phyloP scores from a whole-genome alignment of 495 filamentous ascomycete species.

The Staphylotrichum tortipilum region DNA sequence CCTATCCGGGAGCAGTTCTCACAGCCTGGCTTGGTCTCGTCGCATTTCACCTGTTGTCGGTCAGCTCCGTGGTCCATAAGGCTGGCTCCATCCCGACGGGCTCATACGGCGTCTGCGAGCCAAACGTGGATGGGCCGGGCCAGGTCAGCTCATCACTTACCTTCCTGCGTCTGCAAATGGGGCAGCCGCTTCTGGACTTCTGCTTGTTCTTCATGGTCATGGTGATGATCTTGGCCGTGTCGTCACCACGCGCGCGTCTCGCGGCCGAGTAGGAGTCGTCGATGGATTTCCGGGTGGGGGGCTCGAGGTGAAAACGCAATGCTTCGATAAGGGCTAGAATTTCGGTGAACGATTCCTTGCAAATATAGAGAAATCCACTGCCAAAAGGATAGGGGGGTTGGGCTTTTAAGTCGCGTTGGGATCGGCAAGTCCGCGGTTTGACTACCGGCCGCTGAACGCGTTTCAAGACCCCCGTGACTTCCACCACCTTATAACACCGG shows the following conservation, averaged over 20 bases:
- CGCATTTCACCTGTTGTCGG: constrained; percentile 24
- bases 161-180: constrained; percentile 25
- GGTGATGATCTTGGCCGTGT: constrained; percentile 9
- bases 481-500: no score
- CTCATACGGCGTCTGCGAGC: not conserved
- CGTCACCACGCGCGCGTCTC: not conserved
- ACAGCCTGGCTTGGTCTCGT: constrained; percentile 25
- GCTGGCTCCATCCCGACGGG: not conserved
- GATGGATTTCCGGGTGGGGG: not conserved
- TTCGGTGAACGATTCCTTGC: no score
- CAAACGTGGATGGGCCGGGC: not conserved
- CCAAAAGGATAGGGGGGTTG: no score
- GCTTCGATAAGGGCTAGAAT: no score
- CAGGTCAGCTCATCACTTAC: constrained; percentile 15
- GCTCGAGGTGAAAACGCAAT: constrained; percentile 7
- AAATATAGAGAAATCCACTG: no score
- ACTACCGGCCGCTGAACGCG: no score
- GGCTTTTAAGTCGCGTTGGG: no score
- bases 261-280: not conserved
- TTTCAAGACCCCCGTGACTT: no score
- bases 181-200: constrained; percentile 28
- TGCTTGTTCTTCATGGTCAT: constrained; percentile 31
- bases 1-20: constrained; percentile 24
- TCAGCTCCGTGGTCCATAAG: not conserved
- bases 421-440: no score